phyloP scores from a whole-genome alignment of 208 protist species.

The Angomonas ambiguus region DNA sequence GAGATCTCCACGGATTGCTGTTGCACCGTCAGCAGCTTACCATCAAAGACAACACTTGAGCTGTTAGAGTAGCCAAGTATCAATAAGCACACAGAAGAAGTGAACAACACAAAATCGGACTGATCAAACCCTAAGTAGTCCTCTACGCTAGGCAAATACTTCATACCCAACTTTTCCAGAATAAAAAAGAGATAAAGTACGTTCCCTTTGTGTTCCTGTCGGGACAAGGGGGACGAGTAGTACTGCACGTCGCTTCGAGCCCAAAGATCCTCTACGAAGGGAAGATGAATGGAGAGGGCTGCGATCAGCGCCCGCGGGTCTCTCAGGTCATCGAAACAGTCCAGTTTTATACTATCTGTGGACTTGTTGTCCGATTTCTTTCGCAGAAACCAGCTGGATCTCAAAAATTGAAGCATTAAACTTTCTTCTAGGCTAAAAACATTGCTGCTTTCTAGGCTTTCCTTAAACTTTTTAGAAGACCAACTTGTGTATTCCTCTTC shows the following conservation, averaged over 20 bases:
- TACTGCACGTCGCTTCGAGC: constrained; percentile 22
- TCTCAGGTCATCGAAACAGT: constrained; percentile 70
- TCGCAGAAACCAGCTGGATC: constrained; percentile 6
- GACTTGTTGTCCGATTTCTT: not conserved
- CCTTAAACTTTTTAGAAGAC: constrained; percentile 21
- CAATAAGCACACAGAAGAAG: constrained; percentile 68
- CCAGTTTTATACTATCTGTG: constrained; percentile 3
- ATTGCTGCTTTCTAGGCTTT: constrained; percentile 59
- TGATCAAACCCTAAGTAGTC: constrained; percentile 53
- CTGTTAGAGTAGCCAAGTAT: constrained; percentile 70
- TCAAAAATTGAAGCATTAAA: constrained; percentile 81
- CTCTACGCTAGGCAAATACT: constrained; percentile 21
- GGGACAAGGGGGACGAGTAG: constrained; percentile 19
- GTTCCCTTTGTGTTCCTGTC: constrained; percentile 48
- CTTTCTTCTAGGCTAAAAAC: constrained; percentile 83
- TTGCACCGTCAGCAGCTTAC: constrained; percentile 71
- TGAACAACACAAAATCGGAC: constrained; percentile 72
- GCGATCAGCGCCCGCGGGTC: constrained; percentile 66
- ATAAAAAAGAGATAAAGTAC: constrained; percentile 41
- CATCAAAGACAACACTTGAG: constrained; percentile 67
- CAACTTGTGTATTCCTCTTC: constrained; percentile 18
- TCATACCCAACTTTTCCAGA: constrained; percentile 44
- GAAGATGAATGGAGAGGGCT: constrained; percentile 68
- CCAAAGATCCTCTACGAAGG: constrained; percentile 31
- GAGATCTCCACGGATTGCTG: constrained; percentile 70